Conservation (phyloP, 371 early-diverging fungal genomes). For the Lichtheimia ramosa region DNA sequence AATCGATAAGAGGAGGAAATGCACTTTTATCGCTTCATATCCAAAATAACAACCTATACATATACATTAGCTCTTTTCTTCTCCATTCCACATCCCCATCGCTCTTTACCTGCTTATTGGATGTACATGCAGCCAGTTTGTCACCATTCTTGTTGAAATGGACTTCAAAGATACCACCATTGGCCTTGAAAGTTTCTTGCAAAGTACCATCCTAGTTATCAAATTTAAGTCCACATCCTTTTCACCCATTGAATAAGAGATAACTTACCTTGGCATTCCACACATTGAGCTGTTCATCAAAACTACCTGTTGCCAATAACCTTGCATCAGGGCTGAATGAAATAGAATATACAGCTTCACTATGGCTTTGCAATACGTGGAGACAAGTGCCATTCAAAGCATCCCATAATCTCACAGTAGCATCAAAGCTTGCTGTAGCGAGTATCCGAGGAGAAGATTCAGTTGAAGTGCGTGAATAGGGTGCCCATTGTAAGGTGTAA, state of each 20-base stretch:
- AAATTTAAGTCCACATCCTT: not conserved
- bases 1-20: not conserved
- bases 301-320: constrained; percentile 84
- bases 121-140: constrained; percentile 54
- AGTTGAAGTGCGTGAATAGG: constrained; percentile 17
- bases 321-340: constrained; percentile 86
- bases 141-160: constrained; percentile 69
- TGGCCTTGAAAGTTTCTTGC: constrained; percentile 65
- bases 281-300: constrained; percentile 80
- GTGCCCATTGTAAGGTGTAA: constrained; percentile 78
- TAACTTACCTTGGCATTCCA: constrained; percentile 76
- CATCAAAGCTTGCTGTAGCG: constrained; percentile 89
- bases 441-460: constrained; percentile 46
- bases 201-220: constrained; percentile 57
- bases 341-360: constrained; percentile 81
- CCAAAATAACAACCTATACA: constrained; percentile 32
- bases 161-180: constrained; percentile 79
- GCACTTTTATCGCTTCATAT: constrained; percentile 23
- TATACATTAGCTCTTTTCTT: not conserved
- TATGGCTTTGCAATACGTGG: constrained; percentile 75
- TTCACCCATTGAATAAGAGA: not conserved
- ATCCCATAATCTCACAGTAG: constrained; percentile 91
- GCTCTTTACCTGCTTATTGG: constrained; percentile 48
- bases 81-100: not conserved
- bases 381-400: constrained; percentile 67